Evolutionary conservation across 176 grass and related monocot species (phyloP).

Genomic region (Triticum timopheevii): DNA sequence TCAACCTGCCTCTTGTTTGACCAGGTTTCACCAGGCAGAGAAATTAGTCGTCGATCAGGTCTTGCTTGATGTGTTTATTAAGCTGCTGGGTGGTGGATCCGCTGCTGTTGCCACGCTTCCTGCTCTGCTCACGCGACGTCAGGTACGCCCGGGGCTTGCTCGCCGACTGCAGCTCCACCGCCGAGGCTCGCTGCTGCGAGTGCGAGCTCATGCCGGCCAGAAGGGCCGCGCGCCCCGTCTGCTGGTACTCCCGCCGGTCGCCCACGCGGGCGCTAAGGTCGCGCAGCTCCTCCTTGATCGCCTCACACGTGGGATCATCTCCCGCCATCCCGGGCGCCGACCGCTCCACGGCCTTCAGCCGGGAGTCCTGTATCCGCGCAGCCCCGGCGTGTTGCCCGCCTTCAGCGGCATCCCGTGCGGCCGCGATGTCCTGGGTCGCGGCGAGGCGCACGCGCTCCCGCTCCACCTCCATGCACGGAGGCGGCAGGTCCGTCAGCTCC

Average conservation of each 20-base stretch:
- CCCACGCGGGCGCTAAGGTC: conserved; percentile 55
- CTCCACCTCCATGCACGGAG: conserved; percentile 43
- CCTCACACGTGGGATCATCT: conserved; percentile 28
- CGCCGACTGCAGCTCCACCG: background rate
- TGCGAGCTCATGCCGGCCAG: conserved; percentile 66
- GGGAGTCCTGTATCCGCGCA: conserved; percentile 15
- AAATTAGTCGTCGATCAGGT: background rate
- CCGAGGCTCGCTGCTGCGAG: conserved; percentile 54
- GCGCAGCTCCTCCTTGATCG: conserved; percentile 41
- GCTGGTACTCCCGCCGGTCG: conserved; percentile 39
- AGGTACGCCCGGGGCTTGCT: background rate
- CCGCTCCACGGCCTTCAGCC: conserved; percentile 6
- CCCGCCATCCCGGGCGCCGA: conserved; percentile 34
- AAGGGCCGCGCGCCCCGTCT: conserved; percentile 46
- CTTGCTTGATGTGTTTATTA: background rate
- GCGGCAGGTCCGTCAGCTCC: conserved; percentile 10
- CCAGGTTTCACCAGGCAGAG: too few relatives aligned
- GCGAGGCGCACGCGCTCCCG: conserved; percentile 29
- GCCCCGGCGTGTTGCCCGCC: conserved; percentile 29
- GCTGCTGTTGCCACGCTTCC: background rate
- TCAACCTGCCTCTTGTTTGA: too few relatives aligned
- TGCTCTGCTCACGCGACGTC: background rate
- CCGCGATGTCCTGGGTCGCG: conserved; percentile 34
- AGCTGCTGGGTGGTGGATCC: background rate
- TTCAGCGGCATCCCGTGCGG: conserved; percentile 40